Evolutionary conservation across 768 basidiomycete genomes (phyloP), one percentile per base, ranked within the genome.

Genomic region (Macrolepiota dolichaula): DNA sequence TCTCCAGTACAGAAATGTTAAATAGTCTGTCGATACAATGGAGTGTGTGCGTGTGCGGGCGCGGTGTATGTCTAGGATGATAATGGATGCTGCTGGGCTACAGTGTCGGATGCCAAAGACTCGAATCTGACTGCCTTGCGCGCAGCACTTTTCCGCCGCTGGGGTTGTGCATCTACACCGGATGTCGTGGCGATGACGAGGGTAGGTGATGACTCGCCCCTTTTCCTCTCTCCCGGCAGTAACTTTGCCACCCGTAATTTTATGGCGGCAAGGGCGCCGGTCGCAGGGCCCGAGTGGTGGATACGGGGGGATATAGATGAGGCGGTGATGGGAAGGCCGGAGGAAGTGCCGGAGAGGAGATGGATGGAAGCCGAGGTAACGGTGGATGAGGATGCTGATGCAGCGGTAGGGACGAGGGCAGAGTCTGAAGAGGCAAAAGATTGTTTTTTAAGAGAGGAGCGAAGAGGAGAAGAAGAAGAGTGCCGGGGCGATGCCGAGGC

Each of bases 391-490:
- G 82, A 82, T 7, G 79, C 75, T 3, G 32, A 73, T 74, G 1
- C 76, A 76, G 37, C 75, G 75, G 0, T 70, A 70, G 1, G 76
- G 67, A 19, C 65, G 69, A 40, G 74, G 64, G 75, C 73, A 1
- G 76, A 71, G 29, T 32, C 29, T 3, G 77, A 74, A 10, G 77
- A 75, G 15, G 76, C 57, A 1, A 72, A 68, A 1, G 74, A 71
- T 38, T 73, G 70, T 68, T 85, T 84, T 73, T 89, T 90, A 66
- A 88, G 75, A 5, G 87, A 87, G 3, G 88, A 87, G 49, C 86
- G 87, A 29, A 78, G 63, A 1, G 88, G 87, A 5, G 85, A 25
- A 11, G 81, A 10, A 5, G 85, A 25, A 11, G 81, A 10, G 85
- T 84, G 19, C 81, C 12, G 27, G 81, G 29, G 81, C 76, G 4